Percentiles rank a stretch among this genome's conserved stretches.
These are phyloP conservation scores for Letharia lupina DNA, from an alignment of 495 filamentous ascomycete genomes.

Conservation along the genomic window DNA sequence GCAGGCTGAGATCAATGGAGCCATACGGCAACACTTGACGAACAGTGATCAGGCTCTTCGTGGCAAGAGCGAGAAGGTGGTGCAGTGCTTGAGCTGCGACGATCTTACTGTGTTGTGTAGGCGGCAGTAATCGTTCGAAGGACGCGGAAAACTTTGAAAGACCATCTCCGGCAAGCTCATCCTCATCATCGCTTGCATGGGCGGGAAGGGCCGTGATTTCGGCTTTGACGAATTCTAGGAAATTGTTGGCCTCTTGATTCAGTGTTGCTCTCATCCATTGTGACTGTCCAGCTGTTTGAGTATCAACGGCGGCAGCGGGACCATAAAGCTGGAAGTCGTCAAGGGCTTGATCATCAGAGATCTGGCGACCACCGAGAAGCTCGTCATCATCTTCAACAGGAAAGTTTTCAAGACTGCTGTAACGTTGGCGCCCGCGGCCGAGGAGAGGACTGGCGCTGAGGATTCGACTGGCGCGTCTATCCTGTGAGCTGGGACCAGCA, in stretches of 20 bases:
- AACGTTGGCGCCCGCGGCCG: conserved; percentile 41
- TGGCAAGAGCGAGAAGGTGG: conserved; percentile 62
- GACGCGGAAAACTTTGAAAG: conserved; percentile 35
- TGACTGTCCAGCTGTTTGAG: conserved; percentile 35
- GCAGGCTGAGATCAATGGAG: conserved; percentile 22
- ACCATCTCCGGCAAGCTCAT: conserved; percentile 29
- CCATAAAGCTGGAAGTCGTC: conserved; percentile 39
- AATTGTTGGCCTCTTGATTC: conserved; percentile 50
- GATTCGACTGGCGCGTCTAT: conserved; percentile 40
- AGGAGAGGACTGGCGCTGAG: conserved; percentile 54
- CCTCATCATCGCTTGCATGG: conserved; percentile 31
- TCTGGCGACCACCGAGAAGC: conserved; percentile 35
- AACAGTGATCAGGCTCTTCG: conserved; percentile 50
- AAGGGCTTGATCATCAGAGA: conserved; percentile 35
- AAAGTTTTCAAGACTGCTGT: conserved; percentile 32
- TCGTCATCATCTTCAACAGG: conserved; percentile 35
- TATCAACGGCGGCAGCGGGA: conserved; percentile 38
- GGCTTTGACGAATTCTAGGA: conserved; percentile 49
- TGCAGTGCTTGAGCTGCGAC: conserved; percentile 67
- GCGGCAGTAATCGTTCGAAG: conserved; percentile 56
- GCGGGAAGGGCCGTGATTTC: conserved; percentile 29
- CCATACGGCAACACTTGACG: conserved; percentile 43
- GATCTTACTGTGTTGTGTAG: conserved; percentile 40
- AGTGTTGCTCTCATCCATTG: conserved; percentile 43
- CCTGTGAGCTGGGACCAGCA: conserved; percentile 21